A percentile compares a stretch with the other conserved stretches of the same genome.
Evolutionary conservation across 129 eudicot genomes (phyloP).

Genomic region (Tagetes erecta): DNA sequence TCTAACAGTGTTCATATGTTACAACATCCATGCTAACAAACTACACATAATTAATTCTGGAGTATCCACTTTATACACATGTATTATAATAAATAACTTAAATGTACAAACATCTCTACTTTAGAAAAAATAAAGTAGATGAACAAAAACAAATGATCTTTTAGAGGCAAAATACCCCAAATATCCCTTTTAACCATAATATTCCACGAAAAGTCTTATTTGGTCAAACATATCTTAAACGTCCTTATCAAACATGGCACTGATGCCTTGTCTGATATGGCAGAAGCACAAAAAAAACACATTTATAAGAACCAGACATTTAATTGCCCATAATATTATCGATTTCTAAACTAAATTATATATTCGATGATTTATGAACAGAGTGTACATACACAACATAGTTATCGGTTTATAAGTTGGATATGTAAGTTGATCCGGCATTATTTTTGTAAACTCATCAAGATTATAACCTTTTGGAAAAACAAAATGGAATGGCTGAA

Average conservation of each 20-base stretch:
- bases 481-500: conserved; percentile 13
- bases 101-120: not conserved
- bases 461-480: conserved; percentile 9
- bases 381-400: not conserved
- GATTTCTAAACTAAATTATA: no score
- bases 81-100: not conserved
- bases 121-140: not conserved
- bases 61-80: not conserved
- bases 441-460: not conserved
- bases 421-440: not conserved
- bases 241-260: no score
- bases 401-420: not conserved
- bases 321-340: no score
- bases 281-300: no score
- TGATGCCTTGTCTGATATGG: no score
- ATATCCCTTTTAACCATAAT: no score
- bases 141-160: not conserved
- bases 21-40: not conserved
- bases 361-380: not conserved
- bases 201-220: no score
- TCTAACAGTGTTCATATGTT: not conserved
- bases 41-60: not conserved
- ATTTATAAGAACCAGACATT: no score
- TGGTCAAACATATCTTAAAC: no score
- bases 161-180: no score